Conservation (phyloP, 257 asterid species). For the Linderniella brevidens region DNA sequence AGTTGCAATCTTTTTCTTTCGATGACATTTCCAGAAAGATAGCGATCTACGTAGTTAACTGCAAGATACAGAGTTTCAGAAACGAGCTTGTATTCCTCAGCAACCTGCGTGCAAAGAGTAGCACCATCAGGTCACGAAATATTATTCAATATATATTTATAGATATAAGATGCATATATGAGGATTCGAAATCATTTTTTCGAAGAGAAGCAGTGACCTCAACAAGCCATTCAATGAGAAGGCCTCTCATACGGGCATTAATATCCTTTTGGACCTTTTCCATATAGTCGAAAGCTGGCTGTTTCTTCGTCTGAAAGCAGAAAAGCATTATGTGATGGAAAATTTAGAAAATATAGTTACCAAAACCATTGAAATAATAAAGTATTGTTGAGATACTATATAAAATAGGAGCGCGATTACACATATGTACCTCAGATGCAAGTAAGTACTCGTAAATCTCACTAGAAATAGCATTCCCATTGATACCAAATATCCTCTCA, state of each 20-base stretch:
- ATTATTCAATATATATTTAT: neutral
- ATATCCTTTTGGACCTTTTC: constrained; percentile 34
- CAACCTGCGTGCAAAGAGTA: constrained; percentile 27
- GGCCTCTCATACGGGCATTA: constrained; percentile 36
- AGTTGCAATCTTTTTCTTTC: constrained; percentile 65
- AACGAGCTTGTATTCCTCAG: constrained; percentile 82
- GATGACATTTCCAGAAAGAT: constrained; percentile 79
- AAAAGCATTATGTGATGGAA: neutral
- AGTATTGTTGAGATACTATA: neutral
- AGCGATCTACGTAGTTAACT: constrained; percentile 80
- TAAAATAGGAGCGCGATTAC: neutral
- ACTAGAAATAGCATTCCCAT: constrained; percentile 59
- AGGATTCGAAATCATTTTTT: neutral
- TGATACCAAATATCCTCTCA: constrained; percentile 37
- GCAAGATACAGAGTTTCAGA: constrained; percentile 77
- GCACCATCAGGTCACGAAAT: constrained; percentile 2
- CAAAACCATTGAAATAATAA: constrained; percentile 2
- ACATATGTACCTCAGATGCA: constrained; percentile 59
- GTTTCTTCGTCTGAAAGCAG: constrained; percentile 50
- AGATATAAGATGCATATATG: neutral
- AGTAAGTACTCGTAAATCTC: constrained; percentile 77
- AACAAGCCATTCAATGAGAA: constrained; percentile 63
- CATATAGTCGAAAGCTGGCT: constrained; percentile 41
- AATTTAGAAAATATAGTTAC: neutral
- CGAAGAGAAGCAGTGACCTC: constrained; percentile 28